Evolutionary conservation across 768 basidiomycete genomes (phyloP).

Genomic region (Kwoniella sp.): DNA sequence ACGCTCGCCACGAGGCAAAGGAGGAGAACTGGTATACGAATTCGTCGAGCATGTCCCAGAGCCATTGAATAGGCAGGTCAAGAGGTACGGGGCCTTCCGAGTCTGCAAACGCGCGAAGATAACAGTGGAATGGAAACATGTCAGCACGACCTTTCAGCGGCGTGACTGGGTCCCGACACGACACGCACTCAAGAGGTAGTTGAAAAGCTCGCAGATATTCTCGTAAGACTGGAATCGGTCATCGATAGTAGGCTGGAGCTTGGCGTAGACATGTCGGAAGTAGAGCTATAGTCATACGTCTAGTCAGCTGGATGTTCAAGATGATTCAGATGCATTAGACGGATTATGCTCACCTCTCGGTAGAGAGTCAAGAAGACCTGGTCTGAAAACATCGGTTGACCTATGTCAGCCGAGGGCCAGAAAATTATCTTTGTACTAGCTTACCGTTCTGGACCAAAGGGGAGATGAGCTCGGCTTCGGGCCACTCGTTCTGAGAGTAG

Average conservation of each 20-base stretch:
- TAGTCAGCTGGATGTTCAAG: background rate
- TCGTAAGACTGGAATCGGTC: slow-evolving; percentile 90
- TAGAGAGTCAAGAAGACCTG: slow-evolving; percentile 96
- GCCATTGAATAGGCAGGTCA: slow-evolving; percentile 93
- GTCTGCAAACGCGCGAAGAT: too few species aligned
- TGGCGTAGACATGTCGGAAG: slow-evolving; percentile 82
- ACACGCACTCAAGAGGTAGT: slow-evolving; percentile 84
- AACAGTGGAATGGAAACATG: background rate
- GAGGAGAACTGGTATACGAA: slow-evolving; percentile 95
- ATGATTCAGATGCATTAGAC: background rate
- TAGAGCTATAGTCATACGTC: slow-evolving; percentile 38
- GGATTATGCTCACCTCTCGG: slow-evolving; percentile 90
- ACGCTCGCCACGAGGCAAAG: slow-evolving; percentile 88
- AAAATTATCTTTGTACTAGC: too few species aligned
- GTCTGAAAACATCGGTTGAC: slow-evolving; percentile 61
- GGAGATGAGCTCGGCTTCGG: slow-evolving; percentile 92
- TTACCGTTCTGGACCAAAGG: slow-evolving; percentile 89
- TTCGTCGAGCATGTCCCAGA: slow-evolving; percentile 65
- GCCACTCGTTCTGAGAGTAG: slow-evolving; percentile 93
- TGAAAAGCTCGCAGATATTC: slow-evolving; percentile 97
- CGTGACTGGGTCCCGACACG: background rate
- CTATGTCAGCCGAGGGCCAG: background rate
- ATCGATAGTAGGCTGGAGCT: slow-evolving; percentile 90
- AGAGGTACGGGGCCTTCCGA: slow-evolving; percentile 92
- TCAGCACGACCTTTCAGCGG: slow-evolving; percentile 1